phyloP scores from a whole-genome alignment of 2,329 filamentous ascomycete species.

The Fusarium goolgardi region DNA sequence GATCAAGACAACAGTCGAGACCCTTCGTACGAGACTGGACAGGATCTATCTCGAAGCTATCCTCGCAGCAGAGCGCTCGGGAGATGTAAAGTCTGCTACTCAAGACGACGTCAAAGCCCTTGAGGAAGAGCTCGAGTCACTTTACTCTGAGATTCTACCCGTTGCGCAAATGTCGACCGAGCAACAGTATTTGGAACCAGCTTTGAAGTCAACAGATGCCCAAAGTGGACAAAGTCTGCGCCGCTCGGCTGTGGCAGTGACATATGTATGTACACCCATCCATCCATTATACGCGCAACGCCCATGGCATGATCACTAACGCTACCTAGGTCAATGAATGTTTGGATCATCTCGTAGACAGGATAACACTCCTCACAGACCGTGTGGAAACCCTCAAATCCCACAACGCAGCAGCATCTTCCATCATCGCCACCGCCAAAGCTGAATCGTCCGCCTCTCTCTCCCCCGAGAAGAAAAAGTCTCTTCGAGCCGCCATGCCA shows the following conservation, averaged over 20 bases:
- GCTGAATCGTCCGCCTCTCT: constrained; percentile 55
- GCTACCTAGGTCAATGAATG: constrained; percentile 61
- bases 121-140: constrained; percentile 74
- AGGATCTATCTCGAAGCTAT: constrained; percentile 65
- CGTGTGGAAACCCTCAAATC: constrained; percentile 60
- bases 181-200: constrained; percentile 73
- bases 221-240: constrained; percentile 58
- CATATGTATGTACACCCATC: constrained; percentile 62
- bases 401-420: constrained; percentile 56
- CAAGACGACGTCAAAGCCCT: constrained; percentile 61
- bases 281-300: too few relatives aligned
- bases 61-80: constrained; percentile 44
- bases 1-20: constrained; percentile 68
- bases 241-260: constrained; percentile 60
- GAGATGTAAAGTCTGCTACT: constrained; percentile 45
- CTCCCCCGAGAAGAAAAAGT: constrained; percentile 40
- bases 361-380: constrained; percentile 56
- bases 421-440: constrained; percentile 58
- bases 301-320: constrained; percentile 33
- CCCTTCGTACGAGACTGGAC: constrained; percentile 65
- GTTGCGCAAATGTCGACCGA: constrained; percentile 78
- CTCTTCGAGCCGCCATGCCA: constrained; percentile 42
- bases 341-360: constrained; percentile 62
- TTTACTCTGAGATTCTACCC: constrained; percentile 75
- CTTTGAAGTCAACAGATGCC: constrained; percentile 59